Conservation (phyloP, 208 protist genomes). For the Acanthamoeba triangularis region DNA sequence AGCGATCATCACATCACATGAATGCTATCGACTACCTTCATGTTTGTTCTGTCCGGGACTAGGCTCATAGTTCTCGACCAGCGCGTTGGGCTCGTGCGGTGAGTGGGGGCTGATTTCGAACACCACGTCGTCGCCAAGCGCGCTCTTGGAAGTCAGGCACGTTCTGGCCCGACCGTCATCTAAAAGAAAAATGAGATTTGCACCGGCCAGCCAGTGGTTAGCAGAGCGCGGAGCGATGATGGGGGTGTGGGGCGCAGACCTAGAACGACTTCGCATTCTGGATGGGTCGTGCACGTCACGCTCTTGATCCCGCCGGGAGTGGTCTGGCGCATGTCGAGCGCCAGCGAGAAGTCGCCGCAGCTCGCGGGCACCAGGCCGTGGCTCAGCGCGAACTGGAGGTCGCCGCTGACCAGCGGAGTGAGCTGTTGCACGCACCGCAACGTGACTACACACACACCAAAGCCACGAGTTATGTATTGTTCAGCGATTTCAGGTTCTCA, state of each 20-base stretch:
- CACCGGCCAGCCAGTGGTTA: too few relatives aligned
- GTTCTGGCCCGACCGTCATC: not conserved
- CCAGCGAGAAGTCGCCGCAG: not conserved
- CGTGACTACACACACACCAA: not conserved
- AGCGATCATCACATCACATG: too few relatives aligned
- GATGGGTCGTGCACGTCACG: not conserved
- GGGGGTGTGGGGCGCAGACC: not conserved
- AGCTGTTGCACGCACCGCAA: conserved; percentile 20
- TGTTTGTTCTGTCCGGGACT: not conserved
- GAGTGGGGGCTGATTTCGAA: not conserved
- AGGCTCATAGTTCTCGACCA: not conserved
- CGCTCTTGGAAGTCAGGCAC: not conserved
- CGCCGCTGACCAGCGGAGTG: not conserved
- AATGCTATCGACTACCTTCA: not conserved
- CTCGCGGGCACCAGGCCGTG: not conserved
- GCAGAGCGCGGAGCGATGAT: not conserved
- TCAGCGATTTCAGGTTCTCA: too few relatives aligned
- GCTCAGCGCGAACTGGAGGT: conserved; percentile 9
- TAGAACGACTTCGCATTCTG: not conserved
- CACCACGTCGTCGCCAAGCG: not conserved
- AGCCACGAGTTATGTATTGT: too few relatives aligned
- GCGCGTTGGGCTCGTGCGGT: not conserved
- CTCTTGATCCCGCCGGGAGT: not conserved
- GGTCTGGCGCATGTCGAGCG: not conserved
- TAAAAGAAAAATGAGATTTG: not conserved